phyloP scores from a whole-genome alignment of 306 rosid species.

The Lithocarpus polystachyus region DNA sequence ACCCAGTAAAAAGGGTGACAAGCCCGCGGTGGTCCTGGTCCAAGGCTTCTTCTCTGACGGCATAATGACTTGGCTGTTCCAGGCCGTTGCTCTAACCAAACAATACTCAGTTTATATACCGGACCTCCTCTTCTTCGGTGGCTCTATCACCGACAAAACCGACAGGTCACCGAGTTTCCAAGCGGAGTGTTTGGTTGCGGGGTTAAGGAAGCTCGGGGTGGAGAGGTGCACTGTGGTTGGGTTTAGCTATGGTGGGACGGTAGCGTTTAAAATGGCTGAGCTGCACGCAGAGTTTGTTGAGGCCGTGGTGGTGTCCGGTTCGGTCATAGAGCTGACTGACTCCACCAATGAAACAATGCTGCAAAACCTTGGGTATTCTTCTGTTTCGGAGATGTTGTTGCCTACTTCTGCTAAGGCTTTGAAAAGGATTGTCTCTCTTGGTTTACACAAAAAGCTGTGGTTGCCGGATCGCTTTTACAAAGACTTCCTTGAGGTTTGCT shows the following conservation, averaged over 20 bases:
- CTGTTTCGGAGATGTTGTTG: constrained; percentile 62
- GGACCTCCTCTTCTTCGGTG: constrained; percentile 80
- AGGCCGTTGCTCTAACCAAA: constrained; percentile 46
- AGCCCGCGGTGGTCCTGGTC: constrained; percentile 64
- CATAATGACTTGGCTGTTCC: constrained; percentile 77
- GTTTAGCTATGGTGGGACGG: constrained; percentile 85
- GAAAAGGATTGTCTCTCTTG: constrained; percentile 50
- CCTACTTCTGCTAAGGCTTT: constrained; percentile 49
- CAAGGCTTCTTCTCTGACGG: constrained; percentile 91
- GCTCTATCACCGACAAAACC: constrained; percentile 44
- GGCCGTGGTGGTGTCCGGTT: constrained; percentile 48
- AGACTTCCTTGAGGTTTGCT: constrained; percentile 61
- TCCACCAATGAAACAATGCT: constrained; percentile 18
- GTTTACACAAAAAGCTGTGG: constrained; percentile 41
- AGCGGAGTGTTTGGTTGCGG: constrained; percentile 65
- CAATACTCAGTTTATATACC: constrained; percentile 68
- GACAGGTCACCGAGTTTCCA: constrained; percentile 62
- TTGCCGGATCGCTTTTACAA: constrained; percentile 51
- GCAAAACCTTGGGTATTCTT: constrained; percentile 41
- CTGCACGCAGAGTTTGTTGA: constrained; percentile 48
- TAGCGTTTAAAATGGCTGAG: constrained; percentile 73
- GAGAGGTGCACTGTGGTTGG: constrained; percentile 68
- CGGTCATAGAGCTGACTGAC: constrained; percentile 44
- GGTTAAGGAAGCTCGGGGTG: constrained; percentile 62
- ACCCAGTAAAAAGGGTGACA: constrained; percentile 33